Evolutionary conservation across 345 rosid species (phyloP), one percentile per base, ranked within the genome.

Genomic region (Hypericum androsaemum): DNA sequence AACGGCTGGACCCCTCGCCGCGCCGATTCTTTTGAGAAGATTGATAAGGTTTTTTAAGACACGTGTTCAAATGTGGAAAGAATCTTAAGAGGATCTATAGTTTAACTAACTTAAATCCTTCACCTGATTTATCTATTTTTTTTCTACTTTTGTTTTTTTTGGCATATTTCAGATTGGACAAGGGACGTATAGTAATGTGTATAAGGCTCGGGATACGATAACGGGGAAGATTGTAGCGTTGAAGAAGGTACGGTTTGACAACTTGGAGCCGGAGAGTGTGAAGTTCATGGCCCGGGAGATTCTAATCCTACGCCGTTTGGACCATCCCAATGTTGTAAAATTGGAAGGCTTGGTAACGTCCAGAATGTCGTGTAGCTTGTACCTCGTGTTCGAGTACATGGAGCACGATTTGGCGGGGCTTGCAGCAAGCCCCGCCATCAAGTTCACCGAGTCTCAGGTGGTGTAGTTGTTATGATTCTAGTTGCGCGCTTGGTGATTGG

Each of bases 381-480:
- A 66, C 45, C 70, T 66, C 43, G 70, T 66, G 10, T 43, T 66
- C 43, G 70, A 66, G 28, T 66, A 60, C 57, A 66, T 66, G 70
- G 70, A 66, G 47, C 70, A 66, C 60, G 70, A 66, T 54, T 60
- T 66, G 52, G 65, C 70, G 37, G 70, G 70, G 12, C 70, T 66
- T 14, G 64, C 65, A 5, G 65, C 65, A 4, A 66, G 70, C 7
- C 65, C 70, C 0, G 60, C 17, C 41, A 55, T 66, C 61, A 66
- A 60, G 53, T 66, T 66, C 53, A 54, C 70, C 0, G 70, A 66
- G 57, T 38, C 70, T 48, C 70, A 66, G 70, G 70, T 66, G 35
- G 1, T 41, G 13, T 17, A n/a, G 41, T 43, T 47, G 14, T 39
- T 16, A 2, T 41, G 43, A 12, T 41, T 43, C 11, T 35, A 22